phyloP scores from a whole-genome alignment of 2,329 filamentous ascomycete genomes.

The Ceratocystis colombiana region DNA sequence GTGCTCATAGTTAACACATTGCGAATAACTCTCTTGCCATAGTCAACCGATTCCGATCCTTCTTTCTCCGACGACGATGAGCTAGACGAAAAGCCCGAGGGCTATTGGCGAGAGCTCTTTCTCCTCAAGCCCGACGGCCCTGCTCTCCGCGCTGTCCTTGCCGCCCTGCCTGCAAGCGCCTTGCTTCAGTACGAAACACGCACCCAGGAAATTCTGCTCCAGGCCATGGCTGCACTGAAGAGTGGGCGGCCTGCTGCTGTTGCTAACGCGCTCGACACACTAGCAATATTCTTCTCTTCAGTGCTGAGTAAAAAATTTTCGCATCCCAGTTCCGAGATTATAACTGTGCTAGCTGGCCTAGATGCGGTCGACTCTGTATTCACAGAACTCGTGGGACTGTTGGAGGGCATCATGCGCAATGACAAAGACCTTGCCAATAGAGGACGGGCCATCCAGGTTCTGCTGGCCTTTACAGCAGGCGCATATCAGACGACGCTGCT shows the following conservation, averaged over 20 bases:
- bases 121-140: constrained; percentile 68
- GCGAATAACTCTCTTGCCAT: not conserved
- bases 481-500: constrained; percentile 90
- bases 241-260: not conserved
- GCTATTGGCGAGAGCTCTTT: constrained; percentile 96
- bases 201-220: constrained; percentile 66
- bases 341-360: constrained; percentile 74
- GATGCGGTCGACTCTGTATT: constrained; percentile 80
- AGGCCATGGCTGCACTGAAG: constrained; percentile 46
- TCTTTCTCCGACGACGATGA: constrained; percentile 45
- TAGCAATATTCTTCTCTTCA: constrained; percentile 75
- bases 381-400: constrained; percentile 71
- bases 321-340: constrained; percentile 90
- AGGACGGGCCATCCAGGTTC: constrained; percentile 65
- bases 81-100: constrained; percentile 63
- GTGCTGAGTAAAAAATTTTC: constrained; percentile 83
- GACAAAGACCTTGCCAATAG: constrained; percentile 38
- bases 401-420: constrained; percentile 75
- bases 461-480: constrained; percentile 78
- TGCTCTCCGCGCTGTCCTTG: constrained; percentile 58
- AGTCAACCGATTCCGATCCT: not conserved
- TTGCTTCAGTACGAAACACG: constrained; percentile 67
- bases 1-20: not conserved
- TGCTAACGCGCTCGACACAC: constrained; percentile 43
- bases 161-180: constrained; percentile 60